phyloP scores from a whole-genome alignment of 2,329 filamentous ascomycete species.

The Aspergillus sp. region DNA sequence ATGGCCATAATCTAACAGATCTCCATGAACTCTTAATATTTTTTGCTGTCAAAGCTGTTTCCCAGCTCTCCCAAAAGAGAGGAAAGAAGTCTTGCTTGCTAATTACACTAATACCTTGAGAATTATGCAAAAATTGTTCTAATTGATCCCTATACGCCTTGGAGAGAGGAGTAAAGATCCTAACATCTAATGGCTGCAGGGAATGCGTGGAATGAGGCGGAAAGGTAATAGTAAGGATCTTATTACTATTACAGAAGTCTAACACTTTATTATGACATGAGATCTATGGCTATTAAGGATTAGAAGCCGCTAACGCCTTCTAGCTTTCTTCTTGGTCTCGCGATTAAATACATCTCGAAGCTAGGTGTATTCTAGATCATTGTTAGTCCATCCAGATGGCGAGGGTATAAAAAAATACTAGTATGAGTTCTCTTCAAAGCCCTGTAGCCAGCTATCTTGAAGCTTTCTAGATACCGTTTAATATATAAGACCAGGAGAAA shows the following conservation, averaged over 20 bases:
- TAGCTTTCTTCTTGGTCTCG: constrained; percentile 7
- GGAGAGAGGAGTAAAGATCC: constrained; percentile 5
- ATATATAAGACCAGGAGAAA: constrained; percentile 21
- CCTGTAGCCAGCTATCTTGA: constrained; percentile 17
- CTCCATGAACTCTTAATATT: constrained; percentile 5
- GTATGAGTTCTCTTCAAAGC: constrained; percentile 1
- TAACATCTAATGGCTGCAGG: constrained; percentile 8
- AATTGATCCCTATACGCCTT: neutral
- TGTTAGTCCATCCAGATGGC: neutral
- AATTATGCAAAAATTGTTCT: neutral
- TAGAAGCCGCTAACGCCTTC: constrained; percentile 3
- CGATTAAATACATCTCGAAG: constrained; percentile 3
- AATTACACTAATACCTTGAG: neutral
- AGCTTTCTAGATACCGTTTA: constrained; percentile 15
- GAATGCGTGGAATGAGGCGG: constrained; percentile 8
- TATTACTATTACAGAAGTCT: constrained; percentile 7
- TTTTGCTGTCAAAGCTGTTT: neutral
- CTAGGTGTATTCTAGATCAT: constrained; percentile 3
- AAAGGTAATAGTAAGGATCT: constrained; percentile 5
- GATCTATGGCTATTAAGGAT: constrained; percentile 12
- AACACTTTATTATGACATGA: constrained; percentile 11
- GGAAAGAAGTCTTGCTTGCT: constrained; percentile 8
- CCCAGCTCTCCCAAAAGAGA: constrained; percentile 5
- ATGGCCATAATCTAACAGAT: constrained; percentile 1
- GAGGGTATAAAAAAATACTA: neutral